Evolutionary conservation across 2,329 filamentous ascomycete species (phyloP).

Genomic region (Cladosporium austrohemisphaericum): DNA sequence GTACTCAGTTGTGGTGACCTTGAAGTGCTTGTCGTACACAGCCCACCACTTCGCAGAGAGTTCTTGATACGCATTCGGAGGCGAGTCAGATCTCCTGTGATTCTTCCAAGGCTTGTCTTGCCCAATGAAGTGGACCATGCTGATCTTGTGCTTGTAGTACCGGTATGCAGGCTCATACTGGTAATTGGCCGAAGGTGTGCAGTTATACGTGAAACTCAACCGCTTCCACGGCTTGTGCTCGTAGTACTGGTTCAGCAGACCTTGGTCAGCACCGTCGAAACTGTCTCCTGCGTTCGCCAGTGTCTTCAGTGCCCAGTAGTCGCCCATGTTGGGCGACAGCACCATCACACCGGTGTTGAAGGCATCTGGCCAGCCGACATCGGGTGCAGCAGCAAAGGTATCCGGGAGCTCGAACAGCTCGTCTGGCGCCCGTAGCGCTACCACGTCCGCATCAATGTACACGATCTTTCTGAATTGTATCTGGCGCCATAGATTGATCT

Average conservation of each 20-base stretch:
- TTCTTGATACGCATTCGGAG: conserved; percentile 69
- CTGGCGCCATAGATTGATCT: conserved; percentile 91
- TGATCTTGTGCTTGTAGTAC: conserved; percentile 87
- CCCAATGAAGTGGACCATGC: conserved; percentile 91
- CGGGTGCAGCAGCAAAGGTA: conserved; percentile 71
- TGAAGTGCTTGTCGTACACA: conserved; percentile 85
- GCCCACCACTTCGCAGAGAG: conserved; percentile 90
- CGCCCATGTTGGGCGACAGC: conserved; percentile 76
- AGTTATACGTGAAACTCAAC: conserved; percentile 93
- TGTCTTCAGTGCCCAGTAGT: conserved; percentile 79
- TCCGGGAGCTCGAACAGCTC: conserved; percentile 74
- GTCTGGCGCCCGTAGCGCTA: conserved; percentile 85
- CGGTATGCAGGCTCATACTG: conserved; percentile 94
- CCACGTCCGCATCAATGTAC: conserved; percentile 89
- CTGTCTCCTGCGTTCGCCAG: conserved; percentile 84
- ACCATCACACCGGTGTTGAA: conserved; percentile 99
- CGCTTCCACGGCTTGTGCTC: conserved; percentile 72
- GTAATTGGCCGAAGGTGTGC: conserved; percentile 93
- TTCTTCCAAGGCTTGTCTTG: conserved; percentile 77
- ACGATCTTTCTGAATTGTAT: conserved; percentile 87
- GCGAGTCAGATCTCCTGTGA: conserved; percentile 41
- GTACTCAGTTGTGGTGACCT: conserved; percentile 32
- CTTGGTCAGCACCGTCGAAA: conserved; percentile 96
- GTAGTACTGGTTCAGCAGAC: conserved; percentile 92
- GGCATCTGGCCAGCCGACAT: conserved; percentile 96